These are phyloP conservation scores for Xerocomellus intermedius DNA, from an alignment of 768 basidiomycete genomes.

Conservation along the genomic window DNA sequence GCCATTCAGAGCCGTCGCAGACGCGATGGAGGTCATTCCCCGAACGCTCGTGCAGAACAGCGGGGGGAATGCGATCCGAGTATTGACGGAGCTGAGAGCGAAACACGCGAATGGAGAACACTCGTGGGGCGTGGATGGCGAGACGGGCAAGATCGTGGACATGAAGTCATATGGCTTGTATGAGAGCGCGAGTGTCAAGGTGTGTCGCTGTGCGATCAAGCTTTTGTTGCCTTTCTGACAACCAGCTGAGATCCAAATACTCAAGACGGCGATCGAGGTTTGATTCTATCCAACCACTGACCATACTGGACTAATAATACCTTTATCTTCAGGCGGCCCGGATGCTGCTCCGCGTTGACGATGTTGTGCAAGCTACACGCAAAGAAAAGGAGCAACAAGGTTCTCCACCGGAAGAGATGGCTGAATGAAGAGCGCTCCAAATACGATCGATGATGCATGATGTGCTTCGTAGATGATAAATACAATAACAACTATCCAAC, in stretches of 20 bases:
- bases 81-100: slow-evolving; percentile 90
- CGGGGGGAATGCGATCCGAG: slow-evolving; percentile 92
- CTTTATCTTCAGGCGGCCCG: slow-evolving; percentile 65
- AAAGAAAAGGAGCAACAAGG: slow-evolving; percentile 56
- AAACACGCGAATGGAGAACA: slow-evolving; percentile 91
- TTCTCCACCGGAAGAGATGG: slow-evolving; percentile 59
- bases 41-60: slow-evolving; percentile 92
- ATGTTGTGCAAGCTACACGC: slow-evolving; percentile 86
- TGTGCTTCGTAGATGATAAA: background rate
- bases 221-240: background rate
- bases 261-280: slow-evolving; percentile 96
- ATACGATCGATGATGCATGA: background rate
- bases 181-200: slow-evolving; percentile 96
- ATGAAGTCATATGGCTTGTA: slow-evolving; percentile 94
- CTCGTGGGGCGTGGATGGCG: slow-evolving; percentile 94
- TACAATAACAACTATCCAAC: slow-evolving; percentile 12
- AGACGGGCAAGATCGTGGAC: slow-evolving; percentile 93
- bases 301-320: background rate
- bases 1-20: slow-evolving; percentile 89
- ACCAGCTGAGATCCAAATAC: slow-evolving; percentile 72
- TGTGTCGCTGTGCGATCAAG: slow-evolving; percentile 22
- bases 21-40: slow-evolving; percentile 97
- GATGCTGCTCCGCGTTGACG: slow-evolving; percentile 89
- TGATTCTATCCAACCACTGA: background rate
- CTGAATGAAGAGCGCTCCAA: slow-evolving; percentile 7